phyloP scores from a whole-genome alignment of 257 asterid species.

The Jasminum sambac region DNA sequence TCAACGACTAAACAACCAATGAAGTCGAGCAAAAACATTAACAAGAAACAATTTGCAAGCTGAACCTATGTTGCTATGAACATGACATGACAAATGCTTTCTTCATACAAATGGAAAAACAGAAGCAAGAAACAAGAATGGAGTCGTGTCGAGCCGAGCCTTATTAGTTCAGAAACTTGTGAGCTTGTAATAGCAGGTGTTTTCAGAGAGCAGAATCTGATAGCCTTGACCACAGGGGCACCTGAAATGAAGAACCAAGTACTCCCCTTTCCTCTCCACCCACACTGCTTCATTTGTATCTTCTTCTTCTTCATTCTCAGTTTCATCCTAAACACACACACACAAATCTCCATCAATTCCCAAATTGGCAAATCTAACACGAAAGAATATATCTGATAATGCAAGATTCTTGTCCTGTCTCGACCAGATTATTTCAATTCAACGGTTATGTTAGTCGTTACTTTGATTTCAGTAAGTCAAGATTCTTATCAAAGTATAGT shows the following conservation, averaged over 20 bases:
- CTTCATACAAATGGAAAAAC: background rate
- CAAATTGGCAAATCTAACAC: background rate
- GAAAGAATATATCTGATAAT: background rate
- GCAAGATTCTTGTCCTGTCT: background rate
- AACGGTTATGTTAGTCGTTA: too few relatives aligned
- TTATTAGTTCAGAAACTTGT: constrained; percentile 25
- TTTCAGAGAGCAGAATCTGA: constrained; percentile 38
- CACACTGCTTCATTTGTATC: constrained; percentile 41
- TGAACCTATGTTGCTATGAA: background rate
- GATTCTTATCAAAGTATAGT: background rate
- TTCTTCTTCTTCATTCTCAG: constrained; percentile 9
- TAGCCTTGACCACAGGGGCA: constrained; percentile 49
- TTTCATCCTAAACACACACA: constrained; percentile 20
- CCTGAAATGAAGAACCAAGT: constrained; percentile 42
- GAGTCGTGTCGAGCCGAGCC: too few relatives aligned
- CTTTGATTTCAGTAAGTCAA: too few relatives aligned
- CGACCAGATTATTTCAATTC: background rate
- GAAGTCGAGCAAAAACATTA: background rate
- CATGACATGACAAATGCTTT: background rate
- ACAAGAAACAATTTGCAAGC: background rate
- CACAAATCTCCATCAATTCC: background rate
- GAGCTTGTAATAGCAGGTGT: constrained; percentile 42
- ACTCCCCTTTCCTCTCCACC: constrained; percentile 45
- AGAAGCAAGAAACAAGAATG: background rate
- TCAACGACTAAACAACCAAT: too few relatives aligned